These are phyloP conservation scores for Monosporozyma aerobia DNA, from an alignment of 805 yeast species.

Conservation along the genomic window DNA sequence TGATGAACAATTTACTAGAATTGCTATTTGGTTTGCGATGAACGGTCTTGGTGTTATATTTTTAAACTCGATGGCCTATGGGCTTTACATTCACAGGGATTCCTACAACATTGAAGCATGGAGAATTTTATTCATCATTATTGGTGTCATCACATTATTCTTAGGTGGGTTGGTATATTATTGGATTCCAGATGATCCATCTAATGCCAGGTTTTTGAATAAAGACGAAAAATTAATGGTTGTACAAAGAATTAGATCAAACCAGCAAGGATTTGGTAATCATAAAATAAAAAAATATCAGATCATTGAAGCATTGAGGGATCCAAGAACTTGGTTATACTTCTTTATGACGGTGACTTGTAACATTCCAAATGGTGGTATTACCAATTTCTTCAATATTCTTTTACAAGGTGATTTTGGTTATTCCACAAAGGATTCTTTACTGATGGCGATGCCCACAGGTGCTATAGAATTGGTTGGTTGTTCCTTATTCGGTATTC, in stretches of 20 bases:
- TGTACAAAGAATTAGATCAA: conserved; percentile 44
- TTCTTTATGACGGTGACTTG: conserved; percentile 34
- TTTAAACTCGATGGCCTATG: conserved; percentile 49
- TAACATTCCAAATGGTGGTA: conserved; percentile 48
- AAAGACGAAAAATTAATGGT: conserved; percentile 37
- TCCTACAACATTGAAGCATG: conserved; percentile 42
- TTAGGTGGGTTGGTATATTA: conserved; percentile 39
- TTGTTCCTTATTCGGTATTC: conserved; percentile 23
- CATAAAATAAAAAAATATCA: conserved; percentile 46
- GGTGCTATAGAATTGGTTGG: conserved; percentile 39
- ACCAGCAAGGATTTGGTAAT: conserved; percentile 52
- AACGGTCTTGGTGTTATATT: conserved; percentile 40
- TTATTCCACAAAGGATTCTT: conserved; percentile 32
- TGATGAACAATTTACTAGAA: conserved; percentile 36
- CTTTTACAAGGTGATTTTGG: conserved; percentile 37
- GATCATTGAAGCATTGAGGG: conserved; percentile 41
- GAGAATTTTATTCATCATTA: conserved; percentile 50
- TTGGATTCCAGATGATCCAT: conserved; percentile 51
- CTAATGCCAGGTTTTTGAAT: conserved; percentile 36
- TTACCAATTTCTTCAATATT: conserved; percentile 40
- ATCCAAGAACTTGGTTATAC: conserved; percentile 41
- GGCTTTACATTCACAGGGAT: conserved; percentile 34
- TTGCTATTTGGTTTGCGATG: conserved; percentile 37
- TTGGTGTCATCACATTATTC: conserved; percentile 49
- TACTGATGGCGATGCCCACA: conserved; percentile 38